Base-by-base conservation (phyloP, 1,284 basidiomycete species). In the Sporisorium sorghi region DNA sequence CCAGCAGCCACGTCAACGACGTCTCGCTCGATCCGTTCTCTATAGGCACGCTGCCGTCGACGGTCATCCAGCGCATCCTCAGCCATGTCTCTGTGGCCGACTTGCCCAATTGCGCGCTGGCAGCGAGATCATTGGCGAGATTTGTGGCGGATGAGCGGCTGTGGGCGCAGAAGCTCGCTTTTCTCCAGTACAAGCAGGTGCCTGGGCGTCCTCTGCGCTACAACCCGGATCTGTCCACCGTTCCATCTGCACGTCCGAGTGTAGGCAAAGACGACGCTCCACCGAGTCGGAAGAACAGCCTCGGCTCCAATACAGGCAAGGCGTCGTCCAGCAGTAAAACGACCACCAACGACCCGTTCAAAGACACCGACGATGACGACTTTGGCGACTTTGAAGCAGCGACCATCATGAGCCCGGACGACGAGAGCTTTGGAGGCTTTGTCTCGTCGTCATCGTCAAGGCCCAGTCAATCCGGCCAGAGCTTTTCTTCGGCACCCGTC, bases 341-440 rank as follows among this genome's bases (percentile, higher is more conserved):
- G 9, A 35, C 19, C 23, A 15, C 24, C 21, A 19, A 50, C 10
- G 42, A 47, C n/a, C 53, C 40, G 78, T 28, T 28, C 21, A 37
- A n/a, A n/a, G n/a, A 42, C 37, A 39, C 33, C 26, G 80, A 86
- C 44, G 89, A 93, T 61, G 93, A 96, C 73, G 94, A 95, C 39
- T 98, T 97, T 86, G 94, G 80, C n/a, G 74, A 77, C 55, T 75
- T 78, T 58, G 54, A 62, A 56, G 40, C 55, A 0, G 72, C 59
- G 0, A 63, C 55, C 40, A 57, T 67, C 53, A 55, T 67, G 1
- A 59, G 57, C 24, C 58, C 64, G 0, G 70, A 67, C 9, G 74
- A 75, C 37, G 76, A 77, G 15, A 55, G 42, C 54, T 79, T 79
- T 54, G 68, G 94, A 0, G 94, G 96, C 82, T 96, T 90, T 44